Conservation (phyloP, 306 rosid genomes). For the Vigna trinervia region DNA sequence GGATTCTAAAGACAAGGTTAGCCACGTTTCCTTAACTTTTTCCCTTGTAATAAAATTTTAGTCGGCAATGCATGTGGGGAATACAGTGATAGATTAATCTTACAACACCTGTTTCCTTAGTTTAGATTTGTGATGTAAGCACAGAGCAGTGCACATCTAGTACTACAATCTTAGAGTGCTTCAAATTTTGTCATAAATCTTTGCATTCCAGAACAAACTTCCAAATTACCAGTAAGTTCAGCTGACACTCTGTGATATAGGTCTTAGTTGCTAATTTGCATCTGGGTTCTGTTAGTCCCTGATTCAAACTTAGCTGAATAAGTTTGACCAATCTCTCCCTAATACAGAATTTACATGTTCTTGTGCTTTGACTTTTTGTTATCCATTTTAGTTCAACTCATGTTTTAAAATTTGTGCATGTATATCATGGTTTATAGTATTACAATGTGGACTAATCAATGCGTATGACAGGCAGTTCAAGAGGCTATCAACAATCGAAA, state of each 20-base stretch:
- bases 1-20: slow-evolving; percentile 78
- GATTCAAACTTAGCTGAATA: slow-evolving; percentile 40
- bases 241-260: slow-evolving; percentile 16
- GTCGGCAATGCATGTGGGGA: slow-evolving; percentile 38
- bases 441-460: slow-evolving; percentile 57
- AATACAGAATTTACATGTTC: slow-evolving; percentile 21
- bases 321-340: slow-evolving; percentile 15
- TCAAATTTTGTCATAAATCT: slow-evolving; percentile 5
- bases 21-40: slow-evolving; percentile 45
- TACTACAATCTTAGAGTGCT: slow-evolving; percentile 33
- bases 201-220: slow-evolving; percentile 11
- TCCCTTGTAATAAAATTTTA: slow-evolving; percentile 35
- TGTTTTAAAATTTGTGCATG: slow-evolving; percentile 36
- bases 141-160: slow-evolving; percentile 21
- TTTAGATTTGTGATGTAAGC: slow-evolving; percentile 27
- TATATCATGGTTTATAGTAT: slow-evolving; percentile 36
- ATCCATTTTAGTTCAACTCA: slow-evolving; percentile 2
- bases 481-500: slow-evolving; percentile 82
- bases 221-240: slow-evolving; percentile 36
- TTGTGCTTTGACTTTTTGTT: slow-evolving; percentile 39
- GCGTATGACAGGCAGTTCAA: slow-evolving; percentile 91
- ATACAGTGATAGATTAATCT: slow-evolving; percentile 33
- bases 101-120: slow-evolving; percentile 33
- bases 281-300: slow-evolving; percentile 14
- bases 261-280: slow-evolving; percentile 27